Percentiles rank a stretch among this genome's conserved stretches.
Evolutionary conservation across 192 early-diverging fungal genomes (phyloP).

Genomic region (Podila horticola): DNA sequence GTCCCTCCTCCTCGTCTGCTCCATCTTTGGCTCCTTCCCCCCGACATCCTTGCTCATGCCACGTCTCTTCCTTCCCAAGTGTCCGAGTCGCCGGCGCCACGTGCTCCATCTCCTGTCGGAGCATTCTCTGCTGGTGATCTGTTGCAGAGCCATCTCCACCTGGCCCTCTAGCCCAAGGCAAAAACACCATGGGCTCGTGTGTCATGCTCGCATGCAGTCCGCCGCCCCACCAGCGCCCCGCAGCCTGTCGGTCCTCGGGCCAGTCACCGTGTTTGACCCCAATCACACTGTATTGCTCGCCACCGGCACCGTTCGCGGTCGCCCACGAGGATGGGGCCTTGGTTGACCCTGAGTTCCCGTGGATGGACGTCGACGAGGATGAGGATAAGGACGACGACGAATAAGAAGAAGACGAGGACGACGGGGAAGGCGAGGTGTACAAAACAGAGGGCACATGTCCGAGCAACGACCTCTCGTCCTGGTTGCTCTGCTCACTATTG

Average conservation of each 20-base stretch:
- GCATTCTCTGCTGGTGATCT: slow-evolving; percentile 17
- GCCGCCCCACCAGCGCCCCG: slow-evolving; percentile 31
- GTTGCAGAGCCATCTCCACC: neutral
- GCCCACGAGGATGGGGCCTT: neutral
- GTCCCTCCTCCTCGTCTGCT: neutral
- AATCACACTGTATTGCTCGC: slow-evolving; percentile 36
- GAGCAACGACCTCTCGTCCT: neutral
- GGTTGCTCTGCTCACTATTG: neutral
- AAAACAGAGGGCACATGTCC: neutral
- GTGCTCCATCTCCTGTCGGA: slow-evolving; percentile 8
- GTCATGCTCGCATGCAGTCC: slow-evolving; percentile 16
- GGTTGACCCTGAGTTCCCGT: neutral
- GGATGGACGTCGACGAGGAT: neutral
- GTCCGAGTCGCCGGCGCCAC: neutral
- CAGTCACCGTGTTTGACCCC: slow-evolving; percentile 38
- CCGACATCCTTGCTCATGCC: neutral
- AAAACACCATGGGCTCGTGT: slow-evolving; percentile 27
- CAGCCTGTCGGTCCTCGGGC: slow-evolving; percentile 15
- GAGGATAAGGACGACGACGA: neutral
- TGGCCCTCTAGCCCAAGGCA: slow-evolving; percentile 17
- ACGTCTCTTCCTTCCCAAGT: no score
- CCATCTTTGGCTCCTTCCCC: neutral
- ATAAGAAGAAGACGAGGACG: neutral
- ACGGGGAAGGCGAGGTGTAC: neutral
- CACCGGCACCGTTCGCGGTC: neutral